A percentile compares a stretch with the other conserved stretches of the same genome.
Evolutionary conservation across 495 filamentous ascomycete genomes (phyloP).

Genomic region (Aspergillus panamensis): DNA sequence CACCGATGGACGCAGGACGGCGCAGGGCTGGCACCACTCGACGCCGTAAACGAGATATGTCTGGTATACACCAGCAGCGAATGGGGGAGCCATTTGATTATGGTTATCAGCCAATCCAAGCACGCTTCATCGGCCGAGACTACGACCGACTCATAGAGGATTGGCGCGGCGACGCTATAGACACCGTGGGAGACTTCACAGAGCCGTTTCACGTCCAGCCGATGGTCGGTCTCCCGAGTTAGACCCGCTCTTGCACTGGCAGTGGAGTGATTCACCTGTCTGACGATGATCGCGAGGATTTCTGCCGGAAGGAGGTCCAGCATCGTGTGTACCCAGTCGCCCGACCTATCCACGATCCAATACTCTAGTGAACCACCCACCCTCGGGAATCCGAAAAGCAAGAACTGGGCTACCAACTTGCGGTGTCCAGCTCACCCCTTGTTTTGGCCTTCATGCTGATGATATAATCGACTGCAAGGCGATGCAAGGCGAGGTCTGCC

Average conservation of each 20-base stretch:
- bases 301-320: neutral
- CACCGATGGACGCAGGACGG: neutral
- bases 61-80: neutral
- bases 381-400: too few relatives aligned
- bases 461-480: too few relatives aligned
- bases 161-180: neutral
- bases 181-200: neutral
- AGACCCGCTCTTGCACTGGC: neutral
- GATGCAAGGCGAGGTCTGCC: too few relatives aligned
- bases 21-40: neutral
- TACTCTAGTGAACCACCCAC: too few relatives aligned
- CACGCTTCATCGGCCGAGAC: neutral
- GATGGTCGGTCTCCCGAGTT: neutral
- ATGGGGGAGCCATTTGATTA: neutral
- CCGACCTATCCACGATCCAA: too few relatives aligned
- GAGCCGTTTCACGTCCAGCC: neutral
- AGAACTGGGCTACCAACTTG: too few relatives aligned
- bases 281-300: neutral
- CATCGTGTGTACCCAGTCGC: neutral
- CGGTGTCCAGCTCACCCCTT: too few relatives aligned
- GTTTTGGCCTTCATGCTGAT: too few relatives aligned
- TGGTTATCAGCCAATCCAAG: neutral
- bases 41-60: neutral
- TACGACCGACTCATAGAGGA: neutral
- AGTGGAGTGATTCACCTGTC: neutral